Conservation (phyloP, 768 basidiomycete genomes). For the Chalciporus pseudorubinellus region DNA sequence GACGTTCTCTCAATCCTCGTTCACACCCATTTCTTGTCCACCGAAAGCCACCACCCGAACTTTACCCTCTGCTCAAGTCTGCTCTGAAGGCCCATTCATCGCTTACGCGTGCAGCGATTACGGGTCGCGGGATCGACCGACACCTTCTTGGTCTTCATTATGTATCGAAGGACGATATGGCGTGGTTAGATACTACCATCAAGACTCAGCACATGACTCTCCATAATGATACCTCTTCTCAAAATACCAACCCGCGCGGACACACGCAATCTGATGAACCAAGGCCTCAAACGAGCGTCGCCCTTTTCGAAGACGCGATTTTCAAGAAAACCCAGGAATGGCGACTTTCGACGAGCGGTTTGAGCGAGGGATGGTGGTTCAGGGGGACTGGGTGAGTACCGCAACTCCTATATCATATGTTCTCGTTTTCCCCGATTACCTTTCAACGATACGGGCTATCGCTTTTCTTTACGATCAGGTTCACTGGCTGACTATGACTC, state of each 20-base stretch:
- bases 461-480: not conserved
- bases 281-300: not conserved
- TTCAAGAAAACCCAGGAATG: conserved; percentile 76
- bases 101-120: conserved; percentile 74
- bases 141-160: conserved; percentile 84
- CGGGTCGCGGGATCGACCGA: conserved; percentile 83
- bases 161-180: conserved; percentile 45
- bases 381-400: conserved; percentile 74
- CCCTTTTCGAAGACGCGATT: conserved; percentile 74
- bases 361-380: conserved; percentile 84
- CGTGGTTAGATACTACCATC: conserved; percentile 22
- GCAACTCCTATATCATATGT: not conserved
- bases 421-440: not conserved
- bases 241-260: not conserved
- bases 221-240: conserved; percentile 5
- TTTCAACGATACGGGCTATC: not conserved
- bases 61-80: conserved; percentile 52
- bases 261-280: not conserved
- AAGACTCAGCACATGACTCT: not conserved
- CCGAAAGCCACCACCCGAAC: conserved; percentile 22
- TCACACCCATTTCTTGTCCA: conserved; percentile 24
- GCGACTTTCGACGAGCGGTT: conserved; percentile 87
- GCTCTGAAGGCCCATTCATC: conserved; percentile 71
- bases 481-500: too few relatives aligned
- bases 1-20: not conserved